phyloP scores from a whole-genome alignment of 306 rosid genomes.

The Hippophae gyantsensis region DNA sequence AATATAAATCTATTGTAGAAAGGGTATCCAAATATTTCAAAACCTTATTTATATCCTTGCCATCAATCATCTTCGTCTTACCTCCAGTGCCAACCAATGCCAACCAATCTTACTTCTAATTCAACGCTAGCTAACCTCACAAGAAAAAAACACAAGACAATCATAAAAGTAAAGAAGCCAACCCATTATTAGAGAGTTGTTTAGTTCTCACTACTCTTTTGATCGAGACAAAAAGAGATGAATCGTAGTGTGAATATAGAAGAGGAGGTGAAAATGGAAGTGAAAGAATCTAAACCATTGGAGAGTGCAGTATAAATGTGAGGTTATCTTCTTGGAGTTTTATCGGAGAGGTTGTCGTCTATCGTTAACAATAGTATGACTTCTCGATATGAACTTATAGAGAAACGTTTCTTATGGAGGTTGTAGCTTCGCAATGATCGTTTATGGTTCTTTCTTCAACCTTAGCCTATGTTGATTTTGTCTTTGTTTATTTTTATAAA shows the following conservation, averaged over 20 bases:
- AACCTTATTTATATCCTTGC: too few relatives aligned
- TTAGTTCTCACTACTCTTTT: slow-evolving; percentile 1
- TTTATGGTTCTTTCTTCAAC: slow-evolving; percentile 44
- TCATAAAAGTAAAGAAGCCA: not conserved
- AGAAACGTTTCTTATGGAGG: slow-evolving; percentile 73
- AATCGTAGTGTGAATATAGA: slow-evolving; percentile 33
- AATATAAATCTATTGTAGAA: too few relatives aligned
- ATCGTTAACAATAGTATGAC: slow-evolving; percentile 43
- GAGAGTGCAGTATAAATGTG: slow-evolving; percentile 57
- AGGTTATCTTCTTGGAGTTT: slow-evolving; percentile 89
- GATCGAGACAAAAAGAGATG: slow-evolving; percentile 22
- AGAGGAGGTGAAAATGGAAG: slow-evolving; percentile 29
- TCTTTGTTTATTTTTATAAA: not conserved
- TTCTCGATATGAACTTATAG: slow-evolving; percentile 37
- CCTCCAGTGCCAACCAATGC: too few relatives aligned
- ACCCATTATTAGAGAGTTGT: not conserved
- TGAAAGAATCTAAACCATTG: not conserved
- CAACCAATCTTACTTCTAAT: too few relatives aligned
- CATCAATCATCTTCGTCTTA: too few relatives aligned
- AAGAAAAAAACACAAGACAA: not conserved
- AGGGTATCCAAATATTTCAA: too few relatives aligned
- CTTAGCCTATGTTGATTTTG: not conserved
- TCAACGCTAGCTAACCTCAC: not conserved
- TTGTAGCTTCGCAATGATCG: slow-evolving; percentile 90
- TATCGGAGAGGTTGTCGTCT: slow-evolving; percentile 68